Evolutionary conservation across 805 yeast species (phyloP).

Genomic region (Suhomyces sp.): DNA sequence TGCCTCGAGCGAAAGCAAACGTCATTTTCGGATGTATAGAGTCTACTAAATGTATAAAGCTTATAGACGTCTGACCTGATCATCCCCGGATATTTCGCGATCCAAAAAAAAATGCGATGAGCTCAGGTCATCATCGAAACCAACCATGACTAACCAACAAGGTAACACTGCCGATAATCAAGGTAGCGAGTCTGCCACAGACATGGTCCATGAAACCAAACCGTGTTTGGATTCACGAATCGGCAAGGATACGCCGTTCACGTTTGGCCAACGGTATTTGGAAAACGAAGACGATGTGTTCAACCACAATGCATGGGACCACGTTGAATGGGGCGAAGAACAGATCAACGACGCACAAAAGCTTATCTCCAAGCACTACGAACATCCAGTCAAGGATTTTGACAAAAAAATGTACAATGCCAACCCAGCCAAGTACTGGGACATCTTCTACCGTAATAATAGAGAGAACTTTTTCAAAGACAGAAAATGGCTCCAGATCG

Average conservation of each 20-base stretch:
- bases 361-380: constrained; percentile 70
- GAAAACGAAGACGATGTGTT: constrained; percentile 78
- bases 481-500: constrained; percentile 92
- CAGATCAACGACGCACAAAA: constrained; percentile 73
- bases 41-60: background rate
- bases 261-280: constrained; percentile 83
- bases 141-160: background rate
- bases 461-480: constrained; percentile 94
- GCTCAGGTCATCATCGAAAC: background rate
- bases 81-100: background rate
- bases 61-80: no score
- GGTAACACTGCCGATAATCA: background rate
- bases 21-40: no score
- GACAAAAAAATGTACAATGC: constrained; percentile 75
- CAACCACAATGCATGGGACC: constrained; percentile 94
- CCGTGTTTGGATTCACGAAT: constrained; percentile 48
- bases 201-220: constrained; percentile 25
- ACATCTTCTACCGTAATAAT: constrained; percentile 85
- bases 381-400: constrained; percentile 81
- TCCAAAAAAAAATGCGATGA: background rate
- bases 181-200: background rate
- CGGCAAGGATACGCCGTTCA: constrained; percentile 87
- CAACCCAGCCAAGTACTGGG: constrained; percentile 95
- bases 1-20: no score
- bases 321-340: constrained; percentile 95